Evolutionary conservation across 1,284 basidiomycete genomes (phyloP).

Genomic region (Ganoderma leucocontextum): DNA sequence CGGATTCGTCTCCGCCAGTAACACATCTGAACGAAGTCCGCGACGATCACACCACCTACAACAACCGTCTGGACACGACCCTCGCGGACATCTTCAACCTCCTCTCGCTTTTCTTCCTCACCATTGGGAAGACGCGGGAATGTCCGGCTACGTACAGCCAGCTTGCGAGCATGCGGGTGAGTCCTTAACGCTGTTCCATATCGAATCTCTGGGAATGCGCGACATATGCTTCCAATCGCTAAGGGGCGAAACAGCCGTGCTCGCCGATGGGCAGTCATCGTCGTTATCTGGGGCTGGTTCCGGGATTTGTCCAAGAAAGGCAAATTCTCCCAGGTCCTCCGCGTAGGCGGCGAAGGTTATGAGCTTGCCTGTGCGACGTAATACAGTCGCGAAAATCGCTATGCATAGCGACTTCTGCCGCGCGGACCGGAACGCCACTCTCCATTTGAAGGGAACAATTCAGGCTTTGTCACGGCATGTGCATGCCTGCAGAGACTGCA

Average conservation of each 20-base stretch:
- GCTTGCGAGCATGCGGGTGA: slow-evolving; percentile 91
- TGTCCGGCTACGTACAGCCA: slow-evolving; percentile 94
- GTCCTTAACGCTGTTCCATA: slow-evolving; percentile 45
- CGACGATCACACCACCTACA: slow-evolving; percentile 78
- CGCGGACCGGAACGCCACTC: background rate
- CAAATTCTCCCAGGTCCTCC: background rate
- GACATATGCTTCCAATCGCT: slow-evolving; percentile 12
- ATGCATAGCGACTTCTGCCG: slow-evolving; percentile 2
- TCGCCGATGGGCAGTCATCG: background rate
- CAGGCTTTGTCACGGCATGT: slow-evolving; percentile 16
- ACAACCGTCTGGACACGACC: slow-evolving; percentile 92
- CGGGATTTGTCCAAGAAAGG: background rate
- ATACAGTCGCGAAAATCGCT: slow-evolving; percentile 1
- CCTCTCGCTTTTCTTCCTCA: slow-evolving; percentile 91
- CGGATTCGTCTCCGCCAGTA: slow-evolving; percentile 57
- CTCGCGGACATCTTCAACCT: slow-evolving; percentile 94
- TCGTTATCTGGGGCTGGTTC: background rate
- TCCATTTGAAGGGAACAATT: slow-evolving; percentile 10
- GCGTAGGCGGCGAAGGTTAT: background rate
- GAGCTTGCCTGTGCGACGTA: background rate
- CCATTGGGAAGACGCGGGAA: slow-evolving; percentile 93
- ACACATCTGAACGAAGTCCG: slow-evolving; percentile 93
- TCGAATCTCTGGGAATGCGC: background rate
- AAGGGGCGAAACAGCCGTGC: slow-evolving; percentile 18
- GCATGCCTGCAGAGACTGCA: background rate